phyloP scores from a whole-genome alignment of 768 basidiomycete species.

The Russula foetens region DNA sequence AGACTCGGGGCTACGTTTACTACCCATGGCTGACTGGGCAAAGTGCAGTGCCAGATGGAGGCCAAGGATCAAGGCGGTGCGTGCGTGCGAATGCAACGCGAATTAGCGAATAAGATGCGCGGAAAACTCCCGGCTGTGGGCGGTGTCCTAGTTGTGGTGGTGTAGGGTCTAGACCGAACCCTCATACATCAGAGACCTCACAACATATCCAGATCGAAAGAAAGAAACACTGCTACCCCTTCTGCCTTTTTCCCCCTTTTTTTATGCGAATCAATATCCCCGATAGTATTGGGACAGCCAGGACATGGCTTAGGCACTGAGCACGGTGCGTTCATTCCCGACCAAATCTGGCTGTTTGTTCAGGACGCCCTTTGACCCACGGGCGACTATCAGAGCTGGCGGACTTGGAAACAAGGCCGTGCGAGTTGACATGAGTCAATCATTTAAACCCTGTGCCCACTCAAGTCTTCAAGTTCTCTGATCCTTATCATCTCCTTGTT shows the following conservation, averaged over 20 bases:
- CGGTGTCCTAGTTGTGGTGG: no score
- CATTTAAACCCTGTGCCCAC: neutral
- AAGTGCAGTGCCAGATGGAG: no score
- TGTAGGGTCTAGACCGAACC: no score
- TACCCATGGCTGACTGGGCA: no score
- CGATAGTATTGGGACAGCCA: neutral
- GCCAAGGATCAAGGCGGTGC: no score
- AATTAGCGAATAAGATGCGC: no score
- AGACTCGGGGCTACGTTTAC: no score
- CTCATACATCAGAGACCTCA: no score
- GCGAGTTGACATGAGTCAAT: neutral
- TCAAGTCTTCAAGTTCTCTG: neutral
- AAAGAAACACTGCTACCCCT: neutral
- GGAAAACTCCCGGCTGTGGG: no score
- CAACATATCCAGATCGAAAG: neutral
- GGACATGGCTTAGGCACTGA: neutral
- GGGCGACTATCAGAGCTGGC: conserved; percentile 6
- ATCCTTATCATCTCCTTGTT: neutral
- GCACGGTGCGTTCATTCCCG: neutral
- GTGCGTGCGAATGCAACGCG: no score
- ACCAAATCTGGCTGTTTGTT: neutral
- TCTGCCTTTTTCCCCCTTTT: no score
- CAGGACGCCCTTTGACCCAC: no score
- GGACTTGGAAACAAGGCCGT: conserved; percentile 14
- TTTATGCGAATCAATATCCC: neutral